phyloP scores from a whole-genome alignment of 805 yeast species.

The Maudiozyma bulderi region DNA sequence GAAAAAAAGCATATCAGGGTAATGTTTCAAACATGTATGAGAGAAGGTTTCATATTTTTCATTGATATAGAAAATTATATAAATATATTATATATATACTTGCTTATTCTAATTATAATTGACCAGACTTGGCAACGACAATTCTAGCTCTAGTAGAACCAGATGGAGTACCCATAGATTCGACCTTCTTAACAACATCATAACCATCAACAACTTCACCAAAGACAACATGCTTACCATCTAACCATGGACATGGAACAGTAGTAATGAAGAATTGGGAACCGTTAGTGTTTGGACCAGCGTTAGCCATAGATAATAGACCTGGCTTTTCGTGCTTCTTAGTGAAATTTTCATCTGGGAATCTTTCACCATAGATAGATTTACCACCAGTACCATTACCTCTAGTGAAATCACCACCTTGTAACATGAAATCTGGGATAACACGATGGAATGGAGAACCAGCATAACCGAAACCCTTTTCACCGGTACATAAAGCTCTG shows the following conservation, averaged over 20 bases:
- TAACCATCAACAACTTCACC: constrained; percentile 84
- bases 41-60: neutral
- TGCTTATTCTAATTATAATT: constrained; percentile 26
- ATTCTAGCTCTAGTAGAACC: constrained; percentile 66
- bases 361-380: constrained; percentile 73
- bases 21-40: neutral
- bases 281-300: constrained; percentile 97
- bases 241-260: constrained; percentile 78
- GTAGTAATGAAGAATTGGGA: constrained; percentile 96
- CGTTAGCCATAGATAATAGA: constrained; percentile 92
- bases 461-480: constrained; percentile 91
- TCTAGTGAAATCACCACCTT: constrained; percentile 91
- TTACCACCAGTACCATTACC: constrained; percentile 97
- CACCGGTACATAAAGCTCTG: constrained; percentile 92
- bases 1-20: too few relatives aligned
- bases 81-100: neutral
- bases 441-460: constrained; percentile 94
- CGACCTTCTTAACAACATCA: constrained; percentile 80
- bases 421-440: constrained; percentile 95
- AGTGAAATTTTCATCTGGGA: constrained; percentile 65
- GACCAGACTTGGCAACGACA: constrained; percentile 49
- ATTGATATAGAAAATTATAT: neutral
- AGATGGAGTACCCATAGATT: constrained; percentile 60
- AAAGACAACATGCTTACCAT: constrained; percentile 90
- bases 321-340: constrained; percentile 72